Conservation (phyloP, 2,329 filamentous ascomycete genomes). For the Monilinia vaccinii-corymbosi region DNA sequence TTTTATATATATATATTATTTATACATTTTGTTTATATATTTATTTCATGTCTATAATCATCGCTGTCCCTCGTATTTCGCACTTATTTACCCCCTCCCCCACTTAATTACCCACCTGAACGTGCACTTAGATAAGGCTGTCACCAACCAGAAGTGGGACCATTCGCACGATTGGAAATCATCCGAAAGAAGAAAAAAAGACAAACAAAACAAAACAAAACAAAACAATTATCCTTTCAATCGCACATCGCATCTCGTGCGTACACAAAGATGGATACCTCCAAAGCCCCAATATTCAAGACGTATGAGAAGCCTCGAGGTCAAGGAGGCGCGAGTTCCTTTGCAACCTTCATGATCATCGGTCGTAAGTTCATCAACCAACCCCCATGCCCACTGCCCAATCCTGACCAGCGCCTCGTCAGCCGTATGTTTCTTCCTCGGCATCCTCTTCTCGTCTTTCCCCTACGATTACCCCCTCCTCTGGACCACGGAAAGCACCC, state of each 20-base stretch:
- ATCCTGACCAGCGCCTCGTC: slow-evolving; percentile 4
- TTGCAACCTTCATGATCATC: slow-evolving; percentile 94
- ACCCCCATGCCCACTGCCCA: not conserved
- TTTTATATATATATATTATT: no score
- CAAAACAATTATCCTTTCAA: not conserved
- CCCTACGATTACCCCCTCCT: slow-evolving; percentile 81
- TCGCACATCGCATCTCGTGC: not conserved
- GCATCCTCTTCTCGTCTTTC: slow-evolving; percentile 69
- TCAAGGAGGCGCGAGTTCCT: slow-evolving; percentile 50
- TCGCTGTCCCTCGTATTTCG: no score
- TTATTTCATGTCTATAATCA: no score
- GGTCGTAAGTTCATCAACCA: slow-evolving; percentile 55
- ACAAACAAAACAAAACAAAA: no score
- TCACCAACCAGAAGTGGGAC: not conserved
- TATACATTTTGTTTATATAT: no score
- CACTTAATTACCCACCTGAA: no score
- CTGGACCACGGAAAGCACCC: slow-evolving; percentile 60
- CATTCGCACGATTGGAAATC: not conserved
- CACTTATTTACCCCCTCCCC: no score
- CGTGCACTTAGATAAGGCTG: no score
- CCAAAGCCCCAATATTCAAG: slow-evolving; percentile 28
- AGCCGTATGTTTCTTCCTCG: slow-evolving; percentile 96
- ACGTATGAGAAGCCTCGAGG: slow-evolving; percentile 29
- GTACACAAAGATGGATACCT: slow-evolving; percentile 23
- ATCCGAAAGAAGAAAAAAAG: not conserved